Conservation (phyloP, 345 rosid genomes). For the Hypericum androsaemum region DNA sequence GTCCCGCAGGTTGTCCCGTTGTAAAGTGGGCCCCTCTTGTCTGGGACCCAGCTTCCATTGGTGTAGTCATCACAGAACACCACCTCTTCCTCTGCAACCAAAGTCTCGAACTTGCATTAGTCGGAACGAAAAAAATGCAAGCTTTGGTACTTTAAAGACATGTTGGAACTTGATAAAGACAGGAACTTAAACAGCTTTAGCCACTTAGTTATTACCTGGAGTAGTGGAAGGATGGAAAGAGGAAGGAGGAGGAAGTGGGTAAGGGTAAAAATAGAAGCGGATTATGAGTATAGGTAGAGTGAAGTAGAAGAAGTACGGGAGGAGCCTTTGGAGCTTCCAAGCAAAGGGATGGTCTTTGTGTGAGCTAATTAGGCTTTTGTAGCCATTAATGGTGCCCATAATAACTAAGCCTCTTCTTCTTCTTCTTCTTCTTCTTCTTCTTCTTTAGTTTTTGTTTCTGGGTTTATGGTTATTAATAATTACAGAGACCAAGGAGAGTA, state of each 20-base stretch:
- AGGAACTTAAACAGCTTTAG: no score
- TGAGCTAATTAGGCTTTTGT: no score
- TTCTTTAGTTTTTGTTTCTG: no score
- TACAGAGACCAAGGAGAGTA: no score
- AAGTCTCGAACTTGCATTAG: background rate
- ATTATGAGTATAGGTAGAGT: conserved; percentile 33
- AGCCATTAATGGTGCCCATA: no score
- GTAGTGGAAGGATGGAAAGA: background rate
- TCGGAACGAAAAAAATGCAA: no score
- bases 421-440: no score
- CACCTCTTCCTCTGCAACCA: conserved; percentile 34
- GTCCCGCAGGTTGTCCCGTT: conserved; percentile 68
- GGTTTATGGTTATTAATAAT: no score
- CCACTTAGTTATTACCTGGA: background rate
- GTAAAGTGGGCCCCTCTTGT: conserved; percentile 66
- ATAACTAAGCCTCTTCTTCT: no score
- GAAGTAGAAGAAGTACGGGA: conserved; percentile 35
- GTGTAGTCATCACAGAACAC: conserved; percentile 33
- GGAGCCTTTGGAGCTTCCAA: background rate
- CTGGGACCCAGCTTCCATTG: conserved; percentile 63
- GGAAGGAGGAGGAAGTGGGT: no score
- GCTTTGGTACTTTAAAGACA: background rate
- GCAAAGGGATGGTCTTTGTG: no score
- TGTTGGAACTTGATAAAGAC: no score
- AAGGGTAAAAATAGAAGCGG: conserved; percentile 22